Evolutionary conservation across 129 eudicot species (phyloP).

Genomic region (Helianthus annuus): DNA sequence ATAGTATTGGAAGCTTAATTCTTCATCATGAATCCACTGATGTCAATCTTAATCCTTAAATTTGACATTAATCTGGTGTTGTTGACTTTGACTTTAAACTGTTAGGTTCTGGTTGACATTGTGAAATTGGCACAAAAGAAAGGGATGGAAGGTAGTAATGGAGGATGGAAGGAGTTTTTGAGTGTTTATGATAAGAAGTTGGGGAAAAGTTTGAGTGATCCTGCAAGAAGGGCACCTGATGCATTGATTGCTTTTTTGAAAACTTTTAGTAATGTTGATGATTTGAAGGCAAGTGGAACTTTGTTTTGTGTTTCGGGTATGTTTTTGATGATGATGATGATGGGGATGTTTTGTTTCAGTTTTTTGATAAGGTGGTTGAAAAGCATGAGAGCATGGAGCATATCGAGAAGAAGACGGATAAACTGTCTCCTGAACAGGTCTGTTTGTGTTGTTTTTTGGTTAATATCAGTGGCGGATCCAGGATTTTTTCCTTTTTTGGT

Average conservation of each 20-base stretch:
- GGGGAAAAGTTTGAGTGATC: constrained; percentile 89
- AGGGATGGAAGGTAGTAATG: constrained; percentile 76
- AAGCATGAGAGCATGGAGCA: constrained; percentile 48
- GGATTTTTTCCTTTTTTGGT: no score
- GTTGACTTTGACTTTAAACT: neutral
- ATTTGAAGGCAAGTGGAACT: constrained; percentile 49
- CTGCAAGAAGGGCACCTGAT: constrained; percentile 63
- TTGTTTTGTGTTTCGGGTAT: neutral
- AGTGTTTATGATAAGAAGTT: constrained; percentile 56
- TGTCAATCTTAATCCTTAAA: no score
- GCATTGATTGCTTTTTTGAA: constrained; percentile 62
- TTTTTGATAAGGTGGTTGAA: constrained; percentile 53
- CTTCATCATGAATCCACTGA: neutral
- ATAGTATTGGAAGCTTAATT: no score
- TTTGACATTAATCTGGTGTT: neutral
- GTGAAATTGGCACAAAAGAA: constrained; percentile 83
- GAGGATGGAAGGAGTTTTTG: constrained; percentile 90
- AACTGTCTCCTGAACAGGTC: constrained; percentile 83
- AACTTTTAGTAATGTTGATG: constrained; percentile 59
- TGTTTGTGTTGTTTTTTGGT: neutral
- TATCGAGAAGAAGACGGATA: constrained; percentile 45
- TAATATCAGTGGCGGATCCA: no score
- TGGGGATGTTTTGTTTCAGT: constrained; percentile 41
- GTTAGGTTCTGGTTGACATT: constrained; percentile 70
- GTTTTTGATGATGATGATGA: neutral